Conservation (phyloP, 108 stramenopile species). For the Conticribra weissflogii region DNA sequence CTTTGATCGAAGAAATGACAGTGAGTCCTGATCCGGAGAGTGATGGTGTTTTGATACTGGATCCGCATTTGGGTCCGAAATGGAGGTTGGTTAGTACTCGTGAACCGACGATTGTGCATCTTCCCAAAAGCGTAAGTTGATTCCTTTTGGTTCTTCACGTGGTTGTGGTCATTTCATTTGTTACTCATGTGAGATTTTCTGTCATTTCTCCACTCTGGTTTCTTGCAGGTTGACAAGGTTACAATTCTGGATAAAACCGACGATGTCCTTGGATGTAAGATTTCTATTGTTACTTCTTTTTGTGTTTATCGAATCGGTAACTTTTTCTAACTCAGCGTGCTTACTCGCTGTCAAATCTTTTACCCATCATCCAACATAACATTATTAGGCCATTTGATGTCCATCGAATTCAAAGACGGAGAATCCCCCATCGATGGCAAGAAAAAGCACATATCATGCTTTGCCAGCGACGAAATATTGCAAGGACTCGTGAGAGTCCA, state of each 20-base stretch:
- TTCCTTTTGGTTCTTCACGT: background rate
- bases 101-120: constrained; percentile 54
- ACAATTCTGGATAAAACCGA: constrained; percentile 76
- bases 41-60: constrained; percentile 85
- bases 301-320: too few species aligned
- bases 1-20: constrained; percentile 80
- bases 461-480: constrained; percentile 74
- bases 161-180: background rate
- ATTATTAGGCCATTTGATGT: constrained; percentile 59
- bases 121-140: constrained; percentile 59
- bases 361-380: background rate
- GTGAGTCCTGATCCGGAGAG: constrained; percentile 86
- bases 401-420: constrained; percentile 82
- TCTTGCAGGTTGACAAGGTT: constrained; percentile 67
- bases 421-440: constrained; percentile 66
- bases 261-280: constrained; percentile 52
- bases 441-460: constrained; percentile 66
- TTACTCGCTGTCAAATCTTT: background rate
- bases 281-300: too few species aligned
- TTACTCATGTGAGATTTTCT: too few species aligned
- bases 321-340: too few species aligned
- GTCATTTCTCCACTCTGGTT: background rate
- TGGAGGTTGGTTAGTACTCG: constrained; percentile 74
- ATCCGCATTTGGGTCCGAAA: constrained; percentile 82
- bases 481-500: constrained; percentile 68